phyloP scores from a whole-genome alignment of 2,329 filamentous ascomycete species.

The Penicillium sp. region DNA sequence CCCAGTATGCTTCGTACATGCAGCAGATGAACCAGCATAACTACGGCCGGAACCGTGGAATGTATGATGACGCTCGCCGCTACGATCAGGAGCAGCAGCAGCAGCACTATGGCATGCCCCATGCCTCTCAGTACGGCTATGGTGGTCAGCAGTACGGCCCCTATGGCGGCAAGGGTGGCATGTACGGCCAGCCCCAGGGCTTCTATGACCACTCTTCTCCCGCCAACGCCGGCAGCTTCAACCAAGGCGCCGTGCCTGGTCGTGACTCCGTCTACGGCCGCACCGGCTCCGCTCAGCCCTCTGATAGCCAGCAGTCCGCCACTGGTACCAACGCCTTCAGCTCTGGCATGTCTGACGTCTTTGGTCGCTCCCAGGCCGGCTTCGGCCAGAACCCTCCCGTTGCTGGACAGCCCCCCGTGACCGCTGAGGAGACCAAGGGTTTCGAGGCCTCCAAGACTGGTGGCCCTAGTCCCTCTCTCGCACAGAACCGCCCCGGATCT shows the following conservation, averaged over 20 bases:
- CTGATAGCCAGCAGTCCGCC: conserved; percentile 53
- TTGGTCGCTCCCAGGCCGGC: conserved; percentile 57
- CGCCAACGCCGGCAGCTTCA: conserved; percentile 54
- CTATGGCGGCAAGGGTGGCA: conserved; percentile 57
- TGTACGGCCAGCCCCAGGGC: conserved; percentile 63
- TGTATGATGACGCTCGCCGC: conserved; percentile 50
- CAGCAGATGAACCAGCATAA: conserved; percentile 50
- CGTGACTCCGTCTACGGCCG: conserved; percentile 61
- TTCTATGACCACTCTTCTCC: conserved; percentile 66
- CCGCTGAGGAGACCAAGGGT: conserved; percentile 56
- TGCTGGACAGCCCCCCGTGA: conserved; percentile 48
- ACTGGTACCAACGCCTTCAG: conserved; percentile 51
- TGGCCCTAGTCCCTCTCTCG: conserved; percentile 60
- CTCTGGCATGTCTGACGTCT: conserved; percentile 56
- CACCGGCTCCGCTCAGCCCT: conserved; percentile 55
- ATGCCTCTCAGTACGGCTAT: conserved; percentile 55
- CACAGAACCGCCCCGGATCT: conserved; percentile 62
- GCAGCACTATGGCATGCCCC: conserved; percentile 35
- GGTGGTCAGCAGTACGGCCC: conserved; percentile 51
- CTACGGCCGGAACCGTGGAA: conserved; percentile 49
- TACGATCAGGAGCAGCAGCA: conserved; percentile 44
- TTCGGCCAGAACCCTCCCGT: conserved; percentile 57
- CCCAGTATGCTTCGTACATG: conserved; percentile 63
- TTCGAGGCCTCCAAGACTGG: conserved; percentile 57
- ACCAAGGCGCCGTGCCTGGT: conserved; percentile 39